Percentiles rank a stretch among this genome's conserved stretches.
These are phyloP conservation scores for Tripterygium wilfordii DNA, from an alignment of 177 flowering plant genomes.

Conservation along the genomic window DNA sequence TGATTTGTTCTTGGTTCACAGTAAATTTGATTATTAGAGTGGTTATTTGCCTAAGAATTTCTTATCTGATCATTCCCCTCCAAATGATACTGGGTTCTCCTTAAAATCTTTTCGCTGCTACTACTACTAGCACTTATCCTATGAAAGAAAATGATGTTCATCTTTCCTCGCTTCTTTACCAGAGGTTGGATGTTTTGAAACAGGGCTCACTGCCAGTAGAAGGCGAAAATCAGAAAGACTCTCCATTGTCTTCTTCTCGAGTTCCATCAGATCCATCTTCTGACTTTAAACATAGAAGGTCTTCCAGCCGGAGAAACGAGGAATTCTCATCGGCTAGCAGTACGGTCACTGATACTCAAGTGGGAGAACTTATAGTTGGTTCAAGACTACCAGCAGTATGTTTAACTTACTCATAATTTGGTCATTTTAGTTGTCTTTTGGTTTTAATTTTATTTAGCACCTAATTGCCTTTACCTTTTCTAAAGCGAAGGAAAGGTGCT, in stretches of 20 bases:
- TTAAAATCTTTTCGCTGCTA: too few species aligned
- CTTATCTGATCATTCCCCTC: too few species aligned
- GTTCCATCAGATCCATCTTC: constrained; percentile 33
- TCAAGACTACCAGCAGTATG: constrained; percentile 42
- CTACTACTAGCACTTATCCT: too few species aligned
- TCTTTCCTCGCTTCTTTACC: too few species aligned
- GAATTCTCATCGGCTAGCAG: constrained; percentile 56
- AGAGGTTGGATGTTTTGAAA: constrained; percentile 47
- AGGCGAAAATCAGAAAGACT: constrained; percentile 45
- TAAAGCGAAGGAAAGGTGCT: too few species aligned
- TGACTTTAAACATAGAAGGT: constrained; percentile 49
- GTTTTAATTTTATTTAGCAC: neutral
- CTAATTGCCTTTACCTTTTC: neutral
- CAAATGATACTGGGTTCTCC: too few species aligned
- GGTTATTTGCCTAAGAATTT: too few species aligned
- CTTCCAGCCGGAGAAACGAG: constrained; percentile 72
- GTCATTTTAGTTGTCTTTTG: neutral
- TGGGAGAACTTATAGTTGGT: constrained; percentile 57
- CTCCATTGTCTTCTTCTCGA: constrained; percentile 34
- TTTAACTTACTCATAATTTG: too few species aligned
- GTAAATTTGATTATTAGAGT: too few species aligned
- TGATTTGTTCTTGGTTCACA: too few species aligned
- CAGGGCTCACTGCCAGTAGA: constrained; percentile 52
- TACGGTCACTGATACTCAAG: constrained; percentile 64
- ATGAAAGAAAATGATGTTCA: too few species aligned